Evolutionary conservation across 2,329 filamentous ascomycete genomes (phyloP).

Genomic region (Pseudopyrenochaeta lycopersici): DNA sequence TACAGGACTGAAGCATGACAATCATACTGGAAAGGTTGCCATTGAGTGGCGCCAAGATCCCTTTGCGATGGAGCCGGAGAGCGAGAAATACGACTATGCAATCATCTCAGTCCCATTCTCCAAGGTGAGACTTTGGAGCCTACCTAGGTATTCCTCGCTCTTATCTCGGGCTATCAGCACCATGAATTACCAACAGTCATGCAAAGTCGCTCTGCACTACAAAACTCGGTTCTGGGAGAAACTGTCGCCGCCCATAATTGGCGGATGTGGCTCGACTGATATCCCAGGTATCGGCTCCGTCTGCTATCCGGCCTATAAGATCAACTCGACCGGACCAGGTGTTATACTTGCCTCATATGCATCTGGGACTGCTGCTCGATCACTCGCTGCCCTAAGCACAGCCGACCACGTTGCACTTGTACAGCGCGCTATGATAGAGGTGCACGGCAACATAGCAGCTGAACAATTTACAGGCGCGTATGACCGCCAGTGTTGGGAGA

Average conservation of each 20-base stretch:
- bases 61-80: constrained; percentile 54
- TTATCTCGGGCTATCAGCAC: constrained; percentile 58
- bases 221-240: constrained; percentile 70
- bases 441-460: constrained; percentile 68
- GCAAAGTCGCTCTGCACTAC: constrained; percentile 73
- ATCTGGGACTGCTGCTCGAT: constrained; percentile 56
- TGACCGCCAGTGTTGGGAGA: constrained; percentile 71
- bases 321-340: constrained; percentile 71
- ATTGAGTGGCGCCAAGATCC: constrained; percentile 65
- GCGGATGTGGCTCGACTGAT: constrained; percentile 69
- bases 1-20: constrained; percentile 64
- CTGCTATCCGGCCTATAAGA: constrained; percentile 73
- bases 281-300: constrained; percentile 69
- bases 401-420: constrained; percentile 70
- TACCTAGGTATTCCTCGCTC: constrained; percentile 63
- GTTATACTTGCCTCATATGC: constrained; percentile 69
- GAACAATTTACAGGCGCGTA: constrained; percentile 73
- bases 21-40: constrained; percentile 61
- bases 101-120: constrained; percentile 72
- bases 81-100: constrained; percentile 70
- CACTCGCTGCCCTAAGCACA: constrained; percentile 61
- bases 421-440: constrained; percentile 71
- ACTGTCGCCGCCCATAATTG: constrained; percentile 65
- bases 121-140: constrained; percentile 68
- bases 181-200: constrained; percentile 61